Base-by-base conservation (phyloP, 2,329 filamentous ascomycete species). In the Herpotrichia juniperi region DNA sequence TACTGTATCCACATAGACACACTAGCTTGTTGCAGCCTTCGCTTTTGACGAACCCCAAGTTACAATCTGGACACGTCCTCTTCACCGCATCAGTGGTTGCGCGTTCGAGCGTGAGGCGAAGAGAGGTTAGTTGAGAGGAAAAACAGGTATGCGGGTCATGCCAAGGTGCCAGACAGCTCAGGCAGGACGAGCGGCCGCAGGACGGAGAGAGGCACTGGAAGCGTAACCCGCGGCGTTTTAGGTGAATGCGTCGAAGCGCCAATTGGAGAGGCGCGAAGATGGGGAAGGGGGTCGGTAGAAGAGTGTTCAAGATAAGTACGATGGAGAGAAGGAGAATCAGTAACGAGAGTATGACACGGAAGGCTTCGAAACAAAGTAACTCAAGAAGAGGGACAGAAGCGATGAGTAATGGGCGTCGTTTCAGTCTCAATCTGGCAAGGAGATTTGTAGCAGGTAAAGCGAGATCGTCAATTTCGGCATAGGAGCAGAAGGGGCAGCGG, bases 1-100 rank as follows among this genome's bases (percentile, higher is more conserved):
- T 97, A 63, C 90, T 89, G 76, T 97, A 97, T 8, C 94, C 94
- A 74, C 94, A 99, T 14, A 92, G 87, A 70, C 94, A 97, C 5
- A 91, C 93, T 34, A 99, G 82, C 77, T 97, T 97, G 79, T 99
- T 99, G 82, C 94, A 99, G 65, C 94, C 94, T 22, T 88, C 87
- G 6, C 87, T 88, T 74, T 97, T 97, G 75, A 99, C 90, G 71
- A 97, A 97, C 14, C 88, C 90, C 9, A 93, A 90, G 62, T 90
- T 88, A 79, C 94, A 99, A 42, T 88, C 85, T 8, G 94, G 94
- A 71, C 94, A 99, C 9, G 94, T 93, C 45, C 94, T 89, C 77
- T 97, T 99, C 71, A 97, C 87, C 21, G 93, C 93, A 69, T 93
- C 87, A 56, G 93, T 96, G 79, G 96, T 94, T 49, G 93, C 93